Base-by-base conservation (phyloP, 805 yeast species). In the Saccharomycopsis fermentans region DNA sequence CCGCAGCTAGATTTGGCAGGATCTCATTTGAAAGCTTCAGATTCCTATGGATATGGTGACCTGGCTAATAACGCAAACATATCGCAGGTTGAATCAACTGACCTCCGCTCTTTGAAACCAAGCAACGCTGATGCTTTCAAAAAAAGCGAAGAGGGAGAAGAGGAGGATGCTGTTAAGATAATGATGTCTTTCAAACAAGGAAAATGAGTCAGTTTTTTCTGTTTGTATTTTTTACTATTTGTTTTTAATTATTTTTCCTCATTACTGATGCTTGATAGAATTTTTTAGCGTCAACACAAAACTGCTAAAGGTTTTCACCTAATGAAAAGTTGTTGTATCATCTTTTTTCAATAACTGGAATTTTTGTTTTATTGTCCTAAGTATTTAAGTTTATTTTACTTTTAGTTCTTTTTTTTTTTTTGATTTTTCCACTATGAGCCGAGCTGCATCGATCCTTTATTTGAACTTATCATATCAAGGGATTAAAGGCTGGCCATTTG, bases 121-220 rank as follows among this genome's bases (percentile, higher is more conserved):
- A 16, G 14, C 19, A 32, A 17, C 27, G 34, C n/a, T 1, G 37
- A 35, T 43, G 24, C 3, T 9, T 21, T 43, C 12, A 43, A 43
- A 11, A 52, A 35, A 12, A 39, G 52, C 11, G 58, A 54, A n/a
- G 58, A 58, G 19, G 58, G 24, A 9, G 58, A 51, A 11, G 63
- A 61, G 19, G 56, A 59, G n/a, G 61, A 61, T 48, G 63, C 63
- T 9, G 58, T 61, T 24, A 53, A 40, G 57, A 61, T 61, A 27
- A 61, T 61, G 63, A 61, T 61, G 63, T 56, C 60, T 8, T 59
- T 61, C 32, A 61, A 50, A 40, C 55, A 57, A 47, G 59, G 62
- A 16, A 51, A 59, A 12, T 43, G n/a, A 43, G n/a, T 2, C 6
- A 37, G 8, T 27, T 27, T 36, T 9, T n/a, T 3, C 35, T 32